A percentile compares a stretch with the other conserved stretches of the same genome.
These are phyloP conservation scores for Datisca glomerata DNA, from an alignment of 306 rosid species.

Conservation along the genomic window DNA sequence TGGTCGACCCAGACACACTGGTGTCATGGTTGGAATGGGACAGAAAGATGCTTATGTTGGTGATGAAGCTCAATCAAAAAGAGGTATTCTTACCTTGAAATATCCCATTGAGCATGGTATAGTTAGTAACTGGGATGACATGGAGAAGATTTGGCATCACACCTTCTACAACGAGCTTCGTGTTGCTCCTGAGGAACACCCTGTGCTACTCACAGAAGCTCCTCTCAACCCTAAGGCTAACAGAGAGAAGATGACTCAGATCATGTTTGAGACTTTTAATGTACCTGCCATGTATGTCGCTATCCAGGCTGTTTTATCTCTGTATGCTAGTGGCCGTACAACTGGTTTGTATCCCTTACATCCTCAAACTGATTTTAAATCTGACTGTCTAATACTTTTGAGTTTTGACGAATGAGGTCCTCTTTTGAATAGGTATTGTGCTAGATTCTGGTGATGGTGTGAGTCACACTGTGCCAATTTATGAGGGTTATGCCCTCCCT, in stretches of 20 bases:
- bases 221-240: constrained; percentile 97
- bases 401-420: constrained; percentile 7
- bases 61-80: constrained; percentile 93
- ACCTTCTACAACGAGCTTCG: constrained; percentile 96
- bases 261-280: constrained; percentile 96
- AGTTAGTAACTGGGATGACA: constrained; percentile 99
- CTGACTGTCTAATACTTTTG: not conserved
- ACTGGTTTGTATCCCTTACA: constrained; percentile 44
- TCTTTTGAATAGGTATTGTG: constrained; percentile 56
- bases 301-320: constrained; percentile 91
- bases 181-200: constrained; percentile 98
- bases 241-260: constrained; percentile 98
- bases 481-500: constrained; percentile 94
- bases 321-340: constrained; percentile 97
- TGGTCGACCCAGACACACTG: constrained; percentile 93
- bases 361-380: not conserved
- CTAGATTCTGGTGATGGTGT: constrained; percentile 98
- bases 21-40: constrained; percentile 99
- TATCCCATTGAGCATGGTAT: constrained; percentile 98
- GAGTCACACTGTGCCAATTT: constrained; percentile 94
- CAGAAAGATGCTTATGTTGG: constrained; percentile 98
- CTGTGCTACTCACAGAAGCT: constrained; percentile 95
- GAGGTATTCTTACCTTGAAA: constrained; percentile 94
- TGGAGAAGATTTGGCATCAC: constrained; percentile 99
- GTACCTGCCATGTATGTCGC: constrained; percentile 99